These are phyloP conservation scores for Clarireedia hainanense DNA, from an alignment of 2,329 filamentous ascomycete species.

Conservation along the genomic window DNA sequence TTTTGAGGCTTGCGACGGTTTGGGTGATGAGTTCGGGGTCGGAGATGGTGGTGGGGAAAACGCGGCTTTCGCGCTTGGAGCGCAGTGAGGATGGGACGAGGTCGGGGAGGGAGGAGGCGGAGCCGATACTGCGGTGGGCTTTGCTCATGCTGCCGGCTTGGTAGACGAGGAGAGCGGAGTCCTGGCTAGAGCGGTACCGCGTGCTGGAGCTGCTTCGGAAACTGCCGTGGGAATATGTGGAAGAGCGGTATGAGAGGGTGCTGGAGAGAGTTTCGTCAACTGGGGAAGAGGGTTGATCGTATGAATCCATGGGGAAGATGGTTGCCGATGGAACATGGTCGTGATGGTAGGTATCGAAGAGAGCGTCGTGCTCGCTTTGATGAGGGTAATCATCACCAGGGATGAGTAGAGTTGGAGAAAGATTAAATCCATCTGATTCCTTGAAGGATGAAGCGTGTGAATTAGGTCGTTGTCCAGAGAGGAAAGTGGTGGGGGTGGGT, in stretches of 20 bases:
- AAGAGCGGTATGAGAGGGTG: conserved; percentile 26
- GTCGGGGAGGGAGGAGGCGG: conserved; percentile 28
- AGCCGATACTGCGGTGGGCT: conserved; percentile 23
- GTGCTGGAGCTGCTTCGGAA: conserved; percentile 21
- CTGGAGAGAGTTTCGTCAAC: conserved; percentile 26
- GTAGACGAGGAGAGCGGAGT: conserved; percentile 20
- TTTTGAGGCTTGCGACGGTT: neutral
- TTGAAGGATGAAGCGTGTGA: conserved; percentile 47
- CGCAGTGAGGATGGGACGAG: conserved; percentile 22
- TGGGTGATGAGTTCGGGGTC: conserved; percentile 10
- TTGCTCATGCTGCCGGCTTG: conserved; percentile 15
- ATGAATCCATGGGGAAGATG: conserved; percentile 22
- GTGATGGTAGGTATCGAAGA: conserved; percentile 24
- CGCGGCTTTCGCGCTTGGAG: conserved; percentile 12
- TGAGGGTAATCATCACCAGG: conserved; percentile 47
- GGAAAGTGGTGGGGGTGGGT: conserved; percentile 18
- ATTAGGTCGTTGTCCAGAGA: conserved; percentile 16
- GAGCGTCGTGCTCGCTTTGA: conserved; percentile 36
- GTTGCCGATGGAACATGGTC: conserved; percentile 16
- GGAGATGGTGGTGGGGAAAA: neutral
- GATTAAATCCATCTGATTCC: conserved; percentile 49
- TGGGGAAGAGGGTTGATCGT: conserved; percentile 20
- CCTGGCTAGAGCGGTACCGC: conserved; percentile 22
- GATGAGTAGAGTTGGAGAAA: conserved; percentile 56
- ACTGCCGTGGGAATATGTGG: conserved; percentile 24